Evolutionary conservation across 1,139 yeast species (phyloP), one percentile per base, ranked within the genome.

Genomic region (Candida anutae): DNA sequence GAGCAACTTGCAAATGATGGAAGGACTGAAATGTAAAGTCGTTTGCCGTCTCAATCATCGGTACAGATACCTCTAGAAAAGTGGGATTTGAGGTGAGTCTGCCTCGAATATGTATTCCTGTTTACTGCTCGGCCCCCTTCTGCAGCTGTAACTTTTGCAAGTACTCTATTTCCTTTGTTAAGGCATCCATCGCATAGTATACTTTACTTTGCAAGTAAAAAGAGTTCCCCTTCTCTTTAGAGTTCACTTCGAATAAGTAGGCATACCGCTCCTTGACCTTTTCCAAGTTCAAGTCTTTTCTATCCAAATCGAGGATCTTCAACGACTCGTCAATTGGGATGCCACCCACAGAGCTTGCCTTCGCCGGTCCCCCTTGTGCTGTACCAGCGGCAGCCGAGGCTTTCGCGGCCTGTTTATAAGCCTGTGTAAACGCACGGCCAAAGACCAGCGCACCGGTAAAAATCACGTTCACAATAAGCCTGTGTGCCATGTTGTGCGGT

Each of bases 401-500:
- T 32, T 83, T 79, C 12, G 96, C 94, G 1, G 98, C 97, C 58
- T 90, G 97, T 47, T 80, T 81, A 66, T 88, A 90, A 1, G 98
- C 97, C 53, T 87, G 95, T n/a, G 88, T 73, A 55, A 90, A 90
- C 0, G 98, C 98, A 42, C 84, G 74, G 29, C 97, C 97, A 50
- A 90, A 87, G 24, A 90, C 97, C 38, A 85, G 79, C 9, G 97
- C 94, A 32, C 97, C 97, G 13, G 97, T 88, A 49, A 88, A 74
- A 34, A 87, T 72, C 39, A 90, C 95, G 58, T 84, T 90, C 42
- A 84, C 85, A 31, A 90, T 50, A 38, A 90, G 70, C 63, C 96
- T 76, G 55, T 88, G 95, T 39, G 98, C 97, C 96, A 65, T 65
- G 32, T 28, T 38, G 22, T 26, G 12, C 10, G 28, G 24, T n/a